Conservation (phyloP, 2,329 filamentous ascomycete genomes). For the Neopestalotiopsis sp. region DNA sequence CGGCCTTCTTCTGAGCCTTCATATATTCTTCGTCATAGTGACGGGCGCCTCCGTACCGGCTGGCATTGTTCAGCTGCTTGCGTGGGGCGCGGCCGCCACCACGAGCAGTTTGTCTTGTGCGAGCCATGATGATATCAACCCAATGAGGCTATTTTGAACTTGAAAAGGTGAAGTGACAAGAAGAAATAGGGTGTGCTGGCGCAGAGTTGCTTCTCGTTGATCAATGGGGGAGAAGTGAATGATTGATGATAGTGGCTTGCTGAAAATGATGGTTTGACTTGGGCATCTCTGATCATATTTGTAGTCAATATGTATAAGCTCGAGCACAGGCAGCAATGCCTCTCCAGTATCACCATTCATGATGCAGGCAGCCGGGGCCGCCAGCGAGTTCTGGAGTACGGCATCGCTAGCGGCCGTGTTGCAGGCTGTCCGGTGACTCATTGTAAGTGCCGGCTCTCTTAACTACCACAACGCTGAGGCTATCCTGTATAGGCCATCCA, state of each 20-base stretch:
- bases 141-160: not conserved
- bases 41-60: slow-evolving; percentile 8
- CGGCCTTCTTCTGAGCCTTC: slow-evolving; percentile 39
- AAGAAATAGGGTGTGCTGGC: not conserved
- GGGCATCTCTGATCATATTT: slow-evolving; percentile 22
- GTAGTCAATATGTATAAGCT: not conserved
- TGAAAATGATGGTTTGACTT: not conserved
- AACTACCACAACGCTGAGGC: too few relatives aligned
- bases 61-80: not conserved
- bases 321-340: not conserved
- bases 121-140: slow-evolving; percentile 7
- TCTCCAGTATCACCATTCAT: not conserved
- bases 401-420: not conserved
- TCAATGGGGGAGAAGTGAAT: not conserved
- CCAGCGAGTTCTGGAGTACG: not conserved
- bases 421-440: not conserved
- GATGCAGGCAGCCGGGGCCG: not conserved
- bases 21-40: slow-evolving; percentile 35
- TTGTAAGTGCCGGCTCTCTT: not conserved
- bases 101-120: slow-evolving; percentile 7
- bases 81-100: slow-evolving; percentile 3
- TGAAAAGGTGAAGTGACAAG: not conserved
- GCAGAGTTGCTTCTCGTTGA: not conserved
- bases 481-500: not conserved
- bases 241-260: not conserved